phyloP scores from a whole-genome alignment of 2,329 filamentous ascomycete genomes.

The Tricladium varicosporioides region DNA sequence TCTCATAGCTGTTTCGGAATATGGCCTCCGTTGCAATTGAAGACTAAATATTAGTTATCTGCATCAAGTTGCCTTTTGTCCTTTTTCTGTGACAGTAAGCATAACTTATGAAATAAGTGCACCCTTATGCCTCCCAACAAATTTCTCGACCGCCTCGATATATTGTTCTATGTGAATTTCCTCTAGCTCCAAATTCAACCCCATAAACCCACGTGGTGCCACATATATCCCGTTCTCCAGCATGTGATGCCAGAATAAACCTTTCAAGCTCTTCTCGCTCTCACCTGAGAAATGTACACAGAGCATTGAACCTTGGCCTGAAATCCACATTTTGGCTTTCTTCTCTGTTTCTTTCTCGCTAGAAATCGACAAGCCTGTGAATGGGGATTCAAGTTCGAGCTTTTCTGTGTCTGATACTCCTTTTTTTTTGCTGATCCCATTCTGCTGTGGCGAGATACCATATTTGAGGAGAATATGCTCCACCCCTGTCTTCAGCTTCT shows the following conservation, averaged over 20 bases:
- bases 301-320: conserved; percentile 23
- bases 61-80: no score
- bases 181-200: conserved; percentile 21
- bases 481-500: conserved; percentile 12
- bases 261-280: conserved; percentile 16
- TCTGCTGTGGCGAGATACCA: background rate
- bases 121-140: background rate
- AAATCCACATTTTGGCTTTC: conserved; percentile 18
- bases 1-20: no score
- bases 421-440: no score
- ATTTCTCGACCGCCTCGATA: background rate
- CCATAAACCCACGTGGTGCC: conserved; percentile 25
- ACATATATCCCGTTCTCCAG: conserved; percentile 24
- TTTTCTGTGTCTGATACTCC: no score
- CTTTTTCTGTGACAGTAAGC: background rate
- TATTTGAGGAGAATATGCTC: conserved; percentile 13
- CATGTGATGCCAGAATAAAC: conserved; percentile 26
- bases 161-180: conserved; percentile 17
- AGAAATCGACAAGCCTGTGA: no score
- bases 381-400: no score
- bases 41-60: no score
- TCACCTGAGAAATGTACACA: conserved; percentile 22
- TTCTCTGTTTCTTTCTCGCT: background rate
- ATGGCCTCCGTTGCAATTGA: no score
- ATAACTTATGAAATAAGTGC: background rate